Base-by-base conservation (phyloP, 176 grass and related monocot species). In the Ampelocalamus luodianensis region DNA sequence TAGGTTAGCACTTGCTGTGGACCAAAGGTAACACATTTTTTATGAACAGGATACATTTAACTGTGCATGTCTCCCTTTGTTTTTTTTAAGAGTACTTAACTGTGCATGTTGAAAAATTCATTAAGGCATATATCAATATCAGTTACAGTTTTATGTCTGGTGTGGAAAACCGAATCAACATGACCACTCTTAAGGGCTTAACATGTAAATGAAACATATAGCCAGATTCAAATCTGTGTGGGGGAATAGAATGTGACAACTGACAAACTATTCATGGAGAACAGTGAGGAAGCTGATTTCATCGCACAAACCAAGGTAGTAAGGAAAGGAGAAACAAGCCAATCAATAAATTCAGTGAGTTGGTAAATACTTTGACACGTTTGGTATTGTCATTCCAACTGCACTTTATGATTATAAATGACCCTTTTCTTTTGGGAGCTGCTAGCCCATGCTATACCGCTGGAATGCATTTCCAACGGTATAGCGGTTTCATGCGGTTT, bases 11-110 rank as follows among this genome's bases (percentile, higher is more conserved):
- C 2, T 78, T 76, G 42, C 50, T 85, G 24, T 15, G 49, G 77
- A 49, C 4, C 42, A 70, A 79, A 51, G 60, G 61, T 53, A 59
- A 34, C 44, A 55, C 16, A 85, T 71, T 86, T 44, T 77, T 85
- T 15, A 55, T 6, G 34, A 81, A 76, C 26, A 78, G 22, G 14
- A 53, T 83, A 12, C 43, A 9, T 15, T 18, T 37, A 37, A 29
- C 13, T 54, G 51, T 27, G 29, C 13, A 48, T 20, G 40, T 39
- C 3, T 42, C 34, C 29, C 61, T 39, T 6, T 38, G 4, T 40
- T 60, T 42, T 60, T 5, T 42, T 44, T 68, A 76, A 53, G 61
- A 29, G 2, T 43, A 77, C 43, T 42, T 67, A 39, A 10, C 34
- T 36, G 10, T 58, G 39, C 37, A 68, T 44, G 49, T 44, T 39